These are phyloP conservation scores for Lathyrus aphaca DNA, from an alignment of 306 rosid species.

Conservation along the genomic window DNA sequence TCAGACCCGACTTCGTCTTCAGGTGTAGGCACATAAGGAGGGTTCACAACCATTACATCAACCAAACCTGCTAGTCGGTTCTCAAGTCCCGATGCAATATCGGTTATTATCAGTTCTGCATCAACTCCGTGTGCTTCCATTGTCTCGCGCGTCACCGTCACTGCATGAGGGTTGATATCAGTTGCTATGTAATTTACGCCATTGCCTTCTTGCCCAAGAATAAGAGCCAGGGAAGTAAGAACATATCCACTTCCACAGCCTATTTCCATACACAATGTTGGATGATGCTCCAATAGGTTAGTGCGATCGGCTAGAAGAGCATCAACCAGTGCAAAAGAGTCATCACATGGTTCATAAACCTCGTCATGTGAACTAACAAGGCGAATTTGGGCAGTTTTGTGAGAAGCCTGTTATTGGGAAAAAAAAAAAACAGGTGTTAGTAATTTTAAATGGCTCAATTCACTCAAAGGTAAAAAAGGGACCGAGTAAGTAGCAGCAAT, in stretches of 20 bases:
- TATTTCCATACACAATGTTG: slow-evolving; percentile 78
- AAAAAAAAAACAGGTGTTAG: slow-evolving; percentile 5
- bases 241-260: slow-evolving; percentile 98
- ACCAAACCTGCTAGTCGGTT: slow-evolving; percentile 73
- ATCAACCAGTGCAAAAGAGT: slow-evolving; percentile 92
- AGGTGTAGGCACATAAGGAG: slow-evolving; percentile 97
- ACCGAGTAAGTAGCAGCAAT: slow-evolving; percentile 19
- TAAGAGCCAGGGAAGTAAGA: slow-evolving; percentile 90
- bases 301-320: slow-evolving; percentile 84
- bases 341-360: slow-evolving; percentile 97
- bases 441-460: slow-evolving; percentile 16
- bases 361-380: slow-evolving; percentile 82
- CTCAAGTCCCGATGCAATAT: slow-evolving; percentile 81
- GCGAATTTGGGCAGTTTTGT: slow-evolving; percentile 78
- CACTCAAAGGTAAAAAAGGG: slow-evolving; percentile 1
- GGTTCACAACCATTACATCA: slow-evolving; percentile 92
- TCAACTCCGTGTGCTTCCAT: slow-evolving; percentile 82
- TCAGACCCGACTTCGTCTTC: slow-evolving; percentile 86
- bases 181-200: slow-evolving; percentile 77
- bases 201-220: slow-evolving; percentile 63
- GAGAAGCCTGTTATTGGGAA: slow-evolving; percentile 45
- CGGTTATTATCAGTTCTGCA: slow-evolving; percentile 75
- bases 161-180: slow-evolving; percentile 81
- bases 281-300: slow-evolving; percentile 66
- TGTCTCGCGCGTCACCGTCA: slow-evolving; percentile 70